These are phyloP conservation scores for Umbelopsis sp. DNA, from an alignment of 192 early-diverging fungal species.

Conservation along the genomic window DNA sequence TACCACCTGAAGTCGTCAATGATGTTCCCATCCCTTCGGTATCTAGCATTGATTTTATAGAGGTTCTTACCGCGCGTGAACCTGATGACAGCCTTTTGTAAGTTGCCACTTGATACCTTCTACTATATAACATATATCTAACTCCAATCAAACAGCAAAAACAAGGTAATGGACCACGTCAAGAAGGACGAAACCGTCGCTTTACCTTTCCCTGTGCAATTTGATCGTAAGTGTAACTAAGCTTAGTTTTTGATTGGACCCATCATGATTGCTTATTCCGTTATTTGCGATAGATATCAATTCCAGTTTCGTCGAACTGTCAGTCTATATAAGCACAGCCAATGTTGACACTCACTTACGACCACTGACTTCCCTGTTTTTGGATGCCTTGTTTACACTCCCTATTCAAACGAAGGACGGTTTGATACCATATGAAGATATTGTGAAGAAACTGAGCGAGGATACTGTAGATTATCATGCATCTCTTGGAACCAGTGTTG, in stretches of 20 bases:
- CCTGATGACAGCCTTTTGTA: constrained; percentile 45
- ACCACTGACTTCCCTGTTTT: constrained; percentile 55
- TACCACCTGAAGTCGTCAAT: constrained; percentile 59
- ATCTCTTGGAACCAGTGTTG: constrained; percentile 39
- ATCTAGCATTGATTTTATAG: constrained; percentile 55
- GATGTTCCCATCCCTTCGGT: constrained; percentile 55
- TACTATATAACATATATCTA: background rate
- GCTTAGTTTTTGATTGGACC: background rate
- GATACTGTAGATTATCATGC: constrained; percentile 56
- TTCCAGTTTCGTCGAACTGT: constrained; percentile 54
- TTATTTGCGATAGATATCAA: constrained; percentile 43
- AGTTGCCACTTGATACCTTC: constrained; percentile 17
- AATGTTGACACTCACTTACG: constrained; percentile 48
- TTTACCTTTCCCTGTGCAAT: constrained; percentile 59
- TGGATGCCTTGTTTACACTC: constrained; percentile 55
- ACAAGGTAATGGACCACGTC: constrained; percentile 51
- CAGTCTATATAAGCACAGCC: constrained; percentile 48
- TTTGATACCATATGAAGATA: constrained; percentile 49
- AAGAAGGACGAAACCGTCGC: constrained; percentile 46
- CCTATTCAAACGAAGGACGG: constrained; percentile 48
- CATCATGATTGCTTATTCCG: constrained; percentile 4
- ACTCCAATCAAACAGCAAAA: constrained; percentile 34
- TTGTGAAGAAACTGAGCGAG: constrained; percentile 54
- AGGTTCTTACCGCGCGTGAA: constrained; percentile 48
- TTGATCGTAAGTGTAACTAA: constrained; percentile 46